These are phyloP conservation scores for Ogataea trehaloabstinens DNA, from an alignment of 805 yeast species.

Conservation along the genomic window DNA sequence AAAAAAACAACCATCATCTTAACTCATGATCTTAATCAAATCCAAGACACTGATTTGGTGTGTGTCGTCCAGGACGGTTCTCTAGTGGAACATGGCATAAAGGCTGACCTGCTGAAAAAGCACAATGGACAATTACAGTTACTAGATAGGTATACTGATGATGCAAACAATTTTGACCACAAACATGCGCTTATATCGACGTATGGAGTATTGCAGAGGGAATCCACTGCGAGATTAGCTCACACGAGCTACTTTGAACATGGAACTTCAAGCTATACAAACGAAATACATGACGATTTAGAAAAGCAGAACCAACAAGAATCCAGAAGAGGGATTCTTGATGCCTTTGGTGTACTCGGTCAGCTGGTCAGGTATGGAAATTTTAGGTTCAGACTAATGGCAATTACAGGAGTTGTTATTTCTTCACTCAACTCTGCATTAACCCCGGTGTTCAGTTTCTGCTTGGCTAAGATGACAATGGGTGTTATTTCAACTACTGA, in stretches of 20 bases:
- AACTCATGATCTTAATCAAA: slow-evolving; percentile 71
- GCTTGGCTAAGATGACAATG: slow-evolving; percentile 65
- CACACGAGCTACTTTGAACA: background rate
- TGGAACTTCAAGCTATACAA: background rate
- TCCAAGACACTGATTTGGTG: slow-evolving; percentile 56
- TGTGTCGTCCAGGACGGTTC: slow-evolving; percentile 58
- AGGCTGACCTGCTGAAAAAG: slow-evolving; percentile 30
- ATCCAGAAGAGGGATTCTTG: slow-evolving; percentile 25
- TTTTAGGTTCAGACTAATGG: slow-evolving; percentile 11
- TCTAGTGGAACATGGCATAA: slow-evolving; percentile 45
- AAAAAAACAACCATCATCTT: slow-evolving; percentile 76
- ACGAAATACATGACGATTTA: slow-evolving; percentile 3
- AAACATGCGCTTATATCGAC: background rate
- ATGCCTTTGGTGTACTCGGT: slow-evolving; percentile 30
- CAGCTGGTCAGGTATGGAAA: slow-evolving; percentile 9
- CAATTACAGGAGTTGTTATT: slow-evolving; percentile 50
- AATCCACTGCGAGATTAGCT: too few relatives aligned
- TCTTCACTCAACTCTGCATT: slow-evolving; percentile 59
- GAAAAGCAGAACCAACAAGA: slow-evolving; percentile 13
- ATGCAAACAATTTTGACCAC: background rate
- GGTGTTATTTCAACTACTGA: slow-evolving; percentile 53
- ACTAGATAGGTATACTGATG: slow-evolving; percentile 13
- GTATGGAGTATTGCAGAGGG: background rate
- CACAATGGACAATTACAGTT: slow-evolving; percentile 2
- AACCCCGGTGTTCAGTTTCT: slow-evolving; percentile 76